phyloP scores from a whole-genome alignment of 768 basidiomycete species.

The Leccinum imitatum region DNA sequence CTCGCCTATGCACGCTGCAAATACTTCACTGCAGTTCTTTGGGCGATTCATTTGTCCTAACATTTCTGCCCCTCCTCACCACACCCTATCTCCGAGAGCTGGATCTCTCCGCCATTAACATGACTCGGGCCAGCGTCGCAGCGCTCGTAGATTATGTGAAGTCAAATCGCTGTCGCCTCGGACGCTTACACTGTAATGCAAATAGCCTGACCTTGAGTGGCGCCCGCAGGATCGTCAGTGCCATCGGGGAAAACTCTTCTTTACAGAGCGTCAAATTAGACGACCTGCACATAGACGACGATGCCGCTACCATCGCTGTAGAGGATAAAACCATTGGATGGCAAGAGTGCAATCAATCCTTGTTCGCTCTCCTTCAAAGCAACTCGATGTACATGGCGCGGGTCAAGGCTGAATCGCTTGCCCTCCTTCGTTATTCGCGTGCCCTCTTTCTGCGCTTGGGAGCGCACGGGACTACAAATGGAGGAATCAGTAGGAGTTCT shows the following conservation, averaged over 20 bases:
- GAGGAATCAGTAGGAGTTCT: conserved; percentile 6
- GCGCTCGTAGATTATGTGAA: conserved; percentile 48
- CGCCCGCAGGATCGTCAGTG: conserved; percentile 44
- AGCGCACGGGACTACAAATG: conserved; percentile 2
- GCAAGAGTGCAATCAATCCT: conserved; percentile 34
- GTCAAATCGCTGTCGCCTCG: conserved; percentile 50
- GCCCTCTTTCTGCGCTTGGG: conserved; percentile 45
- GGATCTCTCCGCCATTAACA: conserved; percentile 51
- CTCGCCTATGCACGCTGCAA: conserved; percentile 49
- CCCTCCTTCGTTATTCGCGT: conserved; percentile 50
- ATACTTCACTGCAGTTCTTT: conserved; percentile 50
- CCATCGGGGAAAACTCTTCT: conserved; percentile 48
- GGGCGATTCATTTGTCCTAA: conserved; percentile 48
- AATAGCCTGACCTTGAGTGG: conserved; percentile 51
- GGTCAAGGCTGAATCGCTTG: conserved; percentile 47
- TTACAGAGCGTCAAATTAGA: conserved; percentile 51
- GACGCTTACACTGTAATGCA: conserved; percentile 52
- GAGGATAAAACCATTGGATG: conserved; percentile 26
- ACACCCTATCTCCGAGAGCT: conserved; percentile 51
- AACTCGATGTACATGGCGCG: conserved; percentile 42
- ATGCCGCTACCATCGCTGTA: conserved; percentile 25
- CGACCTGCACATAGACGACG: conserved; percentile 38
- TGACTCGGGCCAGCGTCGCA: conserved; percentile 43
- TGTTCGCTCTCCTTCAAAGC: conserved; percentile 39
- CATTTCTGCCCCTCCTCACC: conserved; percentile 51